A percentile compares a stretch with the other conserved stretches of the same genome.
Evolutionary conservation across 345 rosid genomes (phyloP).

Genomic region (Lumnitzera racemosa): DNA sequence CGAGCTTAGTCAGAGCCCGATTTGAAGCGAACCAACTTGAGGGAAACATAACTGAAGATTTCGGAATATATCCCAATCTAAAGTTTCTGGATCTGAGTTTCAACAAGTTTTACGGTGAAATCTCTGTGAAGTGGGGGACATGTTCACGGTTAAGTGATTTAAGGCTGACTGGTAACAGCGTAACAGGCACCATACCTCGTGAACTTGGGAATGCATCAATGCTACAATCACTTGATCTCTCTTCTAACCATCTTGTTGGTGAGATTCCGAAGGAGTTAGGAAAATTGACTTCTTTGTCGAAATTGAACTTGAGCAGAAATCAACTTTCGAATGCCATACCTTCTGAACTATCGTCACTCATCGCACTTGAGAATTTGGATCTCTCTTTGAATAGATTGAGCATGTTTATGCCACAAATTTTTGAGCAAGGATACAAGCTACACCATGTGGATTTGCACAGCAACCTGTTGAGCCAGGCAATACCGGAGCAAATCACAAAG

Average conservation of each 20-base stretch:
- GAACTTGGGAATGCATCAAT: slow-evolving; percentile 14
- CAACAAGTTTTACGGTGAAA: slow-evolving; percentile 17
- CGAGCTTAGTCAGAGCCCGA: slow-evolving; percentile 13
- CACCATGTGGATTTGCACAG: slow-evolving; percentile 18
- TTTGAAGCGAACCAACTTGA: slow-evolving; percentile 14
- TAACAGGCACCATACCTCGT: slow-evolving; percentile 20
- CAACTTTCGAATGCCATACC: slow-evolving; percentile 12
- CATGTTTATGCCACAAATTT: slow-evolving; percentile 10
- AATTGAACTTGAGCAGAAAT: background rate
- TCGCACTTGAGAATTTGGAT: slow-evolving; percentile 1
- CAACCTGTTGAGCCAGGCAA: slow-evolving; percentile 9
- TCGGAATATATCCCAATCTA: slow-evolving; percentile 16
- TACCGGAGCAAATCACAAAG: slow-evolving; percentile 12
- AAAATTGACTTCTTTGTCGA: background rate
- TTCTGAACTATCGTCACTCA: slow-evolving; percentile 10
- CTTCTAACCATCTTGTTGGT: background rate
- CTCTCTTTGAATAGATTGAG: slow-evolving; percentile 14
- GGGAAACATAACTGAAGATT: slow-evolving; percentile 14
- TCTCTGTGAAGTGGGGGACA: slow-evolving; percentile 22
- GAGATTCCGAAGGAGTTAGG: background rate
- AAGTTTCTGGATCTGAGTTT: slow-evolving; percentile 16
- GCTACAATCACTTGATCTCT: background rate
- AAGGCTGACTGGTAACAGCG: slow-evolving; percentile 5
- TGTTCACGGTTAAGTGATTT: background rate
- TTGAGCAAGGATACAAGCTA: slow-evolving; percentile 9